These are phyloP conservation scores for Butyriboletus appendiculatus DNA, from an alignment of 1,284 basidiomycete species.

Conservation along the genomic window DNA sequence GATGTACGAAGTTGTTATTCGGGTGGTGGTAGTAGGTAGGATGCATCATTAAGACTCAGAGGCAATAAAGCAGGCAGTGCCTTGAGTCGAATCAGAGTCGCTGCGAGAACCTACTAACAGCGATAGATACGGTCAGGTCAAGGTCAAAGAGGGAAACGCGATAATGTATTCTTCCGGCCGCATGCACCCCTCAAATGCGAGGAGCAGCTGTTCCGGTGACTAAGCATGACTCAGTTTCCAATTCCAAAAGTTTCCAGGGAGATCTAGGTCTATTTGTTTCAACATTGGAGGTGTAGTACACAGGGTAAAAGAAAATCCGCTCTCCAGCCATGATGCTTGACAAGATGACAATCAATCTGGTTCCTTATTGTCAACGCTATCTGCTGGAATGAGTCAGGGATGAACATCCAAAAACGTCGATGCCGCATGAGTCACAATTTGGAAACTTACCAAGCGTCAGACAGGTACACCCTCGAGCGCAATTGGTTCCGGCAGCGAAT, in stretches of 20 bases:
- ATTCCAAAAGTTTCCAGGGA: no score
- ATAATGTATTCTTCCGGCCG: neutral
- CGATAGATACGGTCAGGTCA: conserved; percentile 2
- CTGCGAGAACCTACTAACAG: conserved; percentile 9
- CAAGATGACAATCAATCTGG: neutral
- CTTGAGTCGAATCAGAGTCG: conserved; percentile 3
- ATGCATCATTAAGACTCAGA: conserved; percentile 12
- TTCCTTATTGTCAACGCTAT: neutral
- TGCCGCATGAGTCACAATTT: neutral
- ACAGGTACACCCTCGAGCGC: conserved; percentile 18
- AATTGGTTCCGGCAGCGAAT: conserved; percentile 30
- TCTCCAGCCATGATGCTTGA: neutral
- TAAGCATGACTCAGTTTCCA: conserved; percentile 23
- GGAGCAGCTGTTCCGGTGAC: conserved; percentile 15
- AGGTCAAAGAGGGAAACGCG: neutral
- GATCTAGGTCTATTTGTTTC: no score
- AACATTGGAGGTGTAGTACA: neutral
- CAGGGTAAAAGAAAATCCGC: neutral
- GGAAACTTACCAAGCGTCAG: conserved; percentile 7
- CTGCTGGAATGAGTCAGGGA: neutral
- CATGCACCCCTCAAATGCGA: neutral
- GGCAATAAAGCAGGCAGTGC: neutral
- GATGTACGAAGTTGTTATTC: conserved; percentile 25
- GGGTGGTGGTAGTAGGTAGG: conserved; percentile 11
- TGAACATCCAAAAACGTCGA: neutral